Base-by-base conservation (phyloP, 2,329 filamentous ascomycete species). In the Aspergillus sp. region DNA sequence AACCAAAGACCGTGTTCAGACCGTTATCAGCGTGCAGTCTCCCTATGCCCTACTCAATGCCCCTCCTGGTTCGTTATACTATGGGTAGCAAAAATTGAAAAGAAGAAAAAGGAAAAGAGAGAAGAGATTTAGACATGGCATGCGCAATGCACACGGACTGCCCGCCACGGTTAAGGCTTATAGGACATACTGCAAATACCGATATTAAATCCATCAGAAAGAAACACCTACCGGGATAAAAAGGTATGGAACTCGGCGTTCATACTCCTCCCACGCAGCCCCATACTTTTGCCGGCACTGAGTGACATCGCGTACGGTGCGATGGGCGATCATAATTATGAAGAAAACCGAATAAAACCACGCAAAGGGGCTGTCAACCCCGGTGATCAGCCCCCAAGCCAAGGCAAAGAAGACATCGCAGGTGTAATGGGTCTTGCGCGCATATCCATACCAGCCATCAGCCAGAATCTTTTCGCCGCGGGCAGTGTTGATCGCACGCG, bases 281-380 rank as follows among this genome's bases (percentile, higher is more conserved):
- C 86, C 87, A 65, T 94, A 93, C 72, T 86, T 88, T 53, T 74
- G 72, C 43, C 79, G 76, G 67, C 88, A 94, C 51, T 82, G 76
- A 61, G 82, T 73, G 48, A 90, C 86, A 62, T 94, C 88, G 47
- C 88, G 75, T 50, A 70, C 72, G 2, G 86, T 83, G 43, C 88
- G 83, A 64, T 94, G 88, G 5, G 81, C 72, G 57, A 93, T 91
- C 86, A 91, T 91, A 49, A 71, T 66, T 4, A 73, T 73, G 64
- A 94, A 94, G 72, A 94, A 94, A 9, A 85, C 69, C 0, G 86
- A 82, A 64, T 93, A 91, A 65, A 94, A 93, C 86, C 87, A 94
- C 0, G 88, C 87, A 65, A 91, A 89, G 0, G 87, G 86, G 58
- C 82, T 87, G 6, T 76, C 71, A 68, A 91, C 90, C 3, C 87